Evolutionary conservation across 768 basidiomycete species (phyloP), one percentile per base, ranked within the genome.

Genomic region (Leccinum subtestaceum): DNA sequence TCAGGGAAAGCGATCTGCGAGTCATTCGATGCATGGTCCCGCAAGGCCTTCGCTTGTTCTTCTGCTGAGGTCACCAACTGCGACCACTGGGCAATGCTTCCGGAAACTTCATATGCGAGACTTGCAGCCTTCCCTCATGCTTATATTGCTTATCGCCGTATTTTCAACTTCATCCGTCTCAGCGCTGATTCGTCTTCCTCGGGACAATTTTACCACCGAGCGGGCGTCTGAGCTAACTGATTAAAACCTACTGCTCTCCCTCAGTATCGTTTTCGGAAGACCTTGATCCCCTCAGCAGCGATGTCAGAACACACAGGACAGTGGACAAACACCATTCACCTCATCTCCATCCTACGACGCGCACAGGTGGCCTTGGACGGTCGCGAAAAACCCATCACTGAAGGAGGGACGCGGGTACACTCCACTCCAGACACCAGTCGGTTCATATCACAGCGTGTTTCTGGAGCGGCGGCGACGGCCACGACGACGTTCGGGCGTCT

Each of bases 361-460:
- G 78, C 79, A 2, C 71, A 70, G 12, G 73, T 69, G 54, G 60
- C 80, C 49, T 58, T 25, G 23, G 23, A 70, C n/a, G 70, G 67
- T 60, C 71, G 70, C 21, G 67, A 69, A 40, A 68, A 72, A 29
- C 68, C 66, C 29, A 61, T 15, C 15, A 38, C 17, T 17, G 38
- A 38, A 38, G 15, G 23, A 38, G 38, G 17, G 38, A 8, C 38
- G 8, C 17, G 8, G 15, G 38, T 38, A 17, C 13, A 36, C 5
- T 13, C 13, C 5, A 13, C 6, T 25, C 59, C 45, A 3, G 52
- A 63, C 15, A 54, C 43, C 57, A 64, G 57, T 11, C 63, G 70
- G 32, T 75, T 78, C 12, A 67, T 80, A 52, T 72, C 73, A n/a
- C 66, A 70, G 32, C 70, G 72, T 31, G 71, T 80, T 38, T 70